Evolutionary conservation across 2,329 filamentous ascomycete species (phyloP).

Genomic region (Paramyrothecium roridum): DNA sequence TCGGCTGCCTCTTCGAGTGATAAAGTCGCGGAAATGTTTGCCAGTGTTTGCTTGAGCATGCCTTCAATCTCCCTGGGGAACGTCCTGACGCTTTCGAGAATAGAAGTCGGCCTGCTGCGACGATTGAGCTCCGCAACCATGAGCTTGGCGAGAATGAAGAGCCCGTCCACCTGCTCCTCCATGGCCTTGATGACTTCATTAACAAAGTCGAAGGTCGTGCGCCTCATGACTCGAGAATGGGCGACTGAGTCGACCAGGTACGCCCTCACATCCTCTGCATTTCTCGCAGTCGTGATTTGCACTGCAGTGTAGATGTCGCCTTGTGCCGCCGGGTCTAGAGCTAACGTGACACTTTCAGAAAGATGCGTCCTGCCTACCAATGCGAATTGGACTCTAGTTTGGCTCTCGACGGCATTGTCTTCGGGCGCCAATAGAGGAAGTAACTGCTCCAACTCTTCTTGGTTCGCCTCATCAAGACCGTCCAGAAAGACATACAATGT

Average conservation of each 20-base stretch:
- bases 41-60: constrained; percentile 37
- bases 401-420: constrained; percentile 9
- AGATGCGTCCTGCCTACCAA: constrained; percentile 40
- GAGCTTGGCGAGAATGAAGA: constrained; percentile 47
- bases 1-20: constrained; percentile 35
- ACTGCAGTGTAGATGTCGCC: constrained; percentile 33
- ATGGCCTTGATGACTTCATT: constrained; percentile 35
- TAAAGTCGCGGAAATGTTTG: constrained; percentile 35
- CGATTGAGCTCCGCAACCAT: constrained; percentile 47
- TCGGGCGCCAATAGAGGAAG: constrained; percentile 27
- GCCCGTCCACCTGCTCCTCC: constrained; percentile 38
- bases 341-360: constrained; percentile 30
- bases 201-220: constrained; percentile 26
- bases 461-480: constrained; percentile 42
- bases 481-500: constrained; percentile 42
- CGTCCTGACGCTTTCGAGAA: constrained; percentile 36
- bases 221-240: constrained; percentile 32
- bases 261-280: constrained; percentile 34
- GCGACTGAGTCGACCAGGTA: constrained; percentile 39
- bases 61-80: constrained; percentile 43
- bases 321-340: constrained; percentile 26
- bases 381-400: constrained; percentile 30
- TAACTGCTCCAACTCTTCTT: constrained; percentile 32
- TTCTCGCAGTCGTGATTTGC: constrained; percentile 39
- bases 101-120: constrained; percentile 41